Conservation (phyloP, 2,329 filamentous ascomycete genomes). For the Gremmenia infestans region DNA sequence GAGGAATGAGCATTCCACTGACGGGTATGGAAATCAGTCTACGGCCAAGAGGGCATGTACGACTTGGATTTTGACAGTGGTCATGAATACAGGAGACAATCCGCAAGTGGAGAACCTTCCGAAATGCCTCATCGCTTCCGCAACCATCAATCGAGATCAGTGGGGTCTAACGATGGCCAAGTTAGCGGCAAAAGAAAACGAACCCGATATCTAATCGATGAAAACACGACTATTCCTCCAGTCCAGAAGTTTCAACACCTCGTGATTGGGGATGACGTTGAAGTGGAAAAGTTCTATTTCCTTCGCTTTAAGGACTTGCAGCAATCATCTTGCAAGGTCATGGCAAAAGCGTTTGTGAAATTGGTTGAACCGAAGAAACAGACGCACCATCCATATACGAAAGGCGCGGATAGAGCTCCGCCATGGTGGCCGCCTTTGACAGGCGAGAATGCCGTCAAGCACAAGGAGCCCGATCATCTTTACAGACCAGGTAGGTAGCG, state of each 20-base stretch:
- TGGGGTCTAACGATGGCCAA: conserved; percentile 23
- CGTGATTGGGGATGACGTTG: conserved; percentile 47
- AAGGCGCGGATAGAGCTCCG: conserved; percentile 56
- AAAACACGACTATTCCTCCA: conserved; percentile 16
- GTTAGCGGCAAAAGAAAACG: conserved; percentile 19
- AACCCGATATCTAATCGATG: conserved; percentile 13
- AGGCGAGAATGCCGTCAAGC: conserved; percentile 54
- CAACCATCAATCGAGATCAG: conserved; percentile 15
- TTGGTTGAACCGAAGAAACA: conserved; percentile 73
- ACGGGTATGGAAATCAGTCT: conserved; percentile 10
- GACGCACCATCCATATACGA: conserved; percentile 66
- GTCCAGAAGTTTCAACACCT: conserved; percentile 33
- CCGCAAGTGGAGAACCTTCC: conserved; percentile 15
- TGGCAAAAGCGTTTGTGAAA: conserved; percentile 73
- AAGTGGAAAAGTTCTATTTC: conserved; percentile 56
- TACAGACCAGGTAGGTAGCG: conserved; percentile 54
- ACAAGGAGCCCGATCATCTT: conserved; percentile 71
- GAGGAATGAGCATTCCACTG: background rate
- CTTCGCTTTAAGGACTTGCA: conserved; percentile 61
- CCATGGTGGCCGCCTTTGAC: conserved; percentile 60
- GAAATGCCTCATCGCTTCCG: conserved; percentile 9
- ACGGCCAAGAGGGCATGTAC: conserved; percentile 17
- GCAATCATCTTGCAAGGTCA: conserved; percentile 65
- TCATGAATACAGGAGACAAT: conserved; percentile 12
- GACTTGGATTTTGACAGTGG: conserved; percentile 17